A percentile compares a stretch with the other conserved stretches of the same genome.
Evolutionary conservation across 345 rosid genomes (phyloP).

Genomic region (Reutealis trisperma): DNA sequence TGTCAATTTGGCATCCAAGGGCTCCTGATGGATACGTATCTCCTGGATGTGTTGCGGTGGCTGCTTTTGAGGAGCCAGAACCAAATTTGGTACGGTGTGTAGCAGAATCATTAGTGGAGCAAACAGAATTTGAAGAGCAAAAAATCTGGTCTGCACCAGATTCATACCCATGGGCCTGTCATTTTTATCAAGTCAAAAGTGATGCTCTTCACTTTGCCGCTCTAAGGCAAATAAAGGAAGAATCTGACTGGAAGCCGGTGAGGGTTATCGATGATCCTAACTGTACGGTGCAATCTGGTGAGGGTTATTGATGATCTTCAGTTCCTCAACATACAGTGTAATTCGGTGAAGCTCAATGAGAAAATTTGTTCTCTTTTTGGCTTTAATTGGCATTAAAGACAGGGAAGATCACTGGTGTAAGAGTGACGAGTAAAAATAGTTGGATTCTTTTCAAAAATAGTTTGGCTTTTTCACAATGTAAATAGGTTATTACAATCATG

Average conservation of each 20-base stretch:
- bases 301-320: too few species aligned
- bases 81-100: slow-evolving; percentile 55
- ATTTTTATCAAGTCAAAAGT: slow-evolving; percentile 78
- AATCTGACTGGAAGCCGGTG: slow-evolving; percentile 68
- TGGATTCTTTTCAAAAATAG: too few species aligned
- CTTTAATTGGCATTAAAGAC: too few species aligned
- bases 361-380: too few species aligned
- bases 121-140: slow-evolving; percentile 77
- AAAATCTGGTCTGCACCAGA: slow-evolving; percentile 85
- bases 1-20: slow-evolving; percentile 92
- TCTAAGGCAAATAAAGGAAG: slow-evolving; percentile 67
- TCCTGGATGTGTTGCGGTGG: slow-evolving; percentile 74
- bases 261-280: slow-evolving; percentile 59
- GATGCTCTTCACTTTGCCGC: slow-evolving; percentile 92
- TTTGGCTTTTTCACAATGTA: too few species aligned
- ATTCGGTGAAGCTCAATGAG: too few species aligned
- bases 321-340: too few species aligned
- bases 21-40: slow-evolving; percentile 81
- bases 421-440: too few species aligned
- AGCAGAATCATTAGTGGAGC: slow-evolving; percentile 65
- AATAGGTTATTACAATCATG: too few species aligned
- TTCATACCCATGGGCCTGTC: slow-evolving; percentile 92
- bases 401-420: too few species aligned
- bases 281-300: background rate
- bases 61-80: slow-evolving; percentile 71